A percentile compares a stretch with the other conserved stretches of the same genome.
phyloP scores from a whole-genome alignment of 805 yeast species.

The Starmerella geochares region DNA sequence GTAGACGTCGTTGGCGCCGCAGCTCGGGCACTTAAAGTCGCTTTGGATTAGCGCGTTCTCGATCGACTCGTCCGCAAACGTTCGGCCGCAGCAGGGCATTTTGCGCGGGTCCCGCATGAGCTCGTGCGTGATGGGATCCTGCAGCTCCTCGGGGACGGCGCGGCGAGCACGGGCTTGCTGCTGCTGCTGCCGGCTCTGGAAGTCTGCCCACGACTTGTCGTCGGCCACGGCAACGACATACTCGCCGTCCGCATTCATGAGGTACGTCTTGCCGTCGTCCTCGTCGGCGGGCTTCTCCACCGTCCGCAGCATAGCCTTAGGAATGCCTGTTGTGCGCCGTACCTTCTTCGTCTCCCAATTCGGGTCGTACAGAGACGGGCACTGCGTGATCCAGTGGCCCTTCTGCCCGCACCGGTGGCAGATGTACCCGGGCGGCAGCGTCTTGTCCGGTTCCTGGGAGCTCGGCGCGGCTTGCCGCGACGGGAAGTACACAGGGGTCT shows the following conservation, averaged over 20 bases:
- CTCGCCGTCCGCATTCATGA: constrained; percentile 91
- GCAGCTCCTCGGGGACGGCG: constrained; percentile 45
- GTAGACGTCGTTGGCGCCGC: constrained; percentile 61
- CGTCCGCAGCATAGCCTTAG: constrained; percentile 79
- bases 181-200: constrained; percentile 54
- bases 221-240: constrained; percentile 96
- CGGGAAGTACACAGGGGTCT: constrained; percentile 53
- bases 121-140: constrained; percentile 61
- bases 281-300: constrained; percentile 65
- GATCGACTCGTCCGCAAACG: constrained; percentile 50
- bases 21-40: constrained; percentile 86
- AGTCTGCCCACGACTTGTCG: constrained; percentile 76
- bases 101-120: constrained; percentile 61
- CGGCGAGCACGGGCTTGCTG: constrained; percentile 37
- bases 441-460: constrained; percentile 42
- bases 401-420: constrained; percentile 94
- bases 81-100: constrained; percentile 67
- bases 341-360: constrained; percentile 87
- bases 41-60: constrained; percentile 61
- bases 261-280: constrained; percentile 44
- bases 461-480: constrained; percentile 13
- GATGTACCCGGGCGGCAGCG: constrained; percentile 89
- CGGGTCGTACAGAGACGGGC: constrained; percentile 91
- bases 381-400: constrained; percentile 91
- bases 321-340: constrained; percentile 93